Conservation (phyloP, 1,284 basidiomycete species). For the Athelia psychrophila region DNA sequence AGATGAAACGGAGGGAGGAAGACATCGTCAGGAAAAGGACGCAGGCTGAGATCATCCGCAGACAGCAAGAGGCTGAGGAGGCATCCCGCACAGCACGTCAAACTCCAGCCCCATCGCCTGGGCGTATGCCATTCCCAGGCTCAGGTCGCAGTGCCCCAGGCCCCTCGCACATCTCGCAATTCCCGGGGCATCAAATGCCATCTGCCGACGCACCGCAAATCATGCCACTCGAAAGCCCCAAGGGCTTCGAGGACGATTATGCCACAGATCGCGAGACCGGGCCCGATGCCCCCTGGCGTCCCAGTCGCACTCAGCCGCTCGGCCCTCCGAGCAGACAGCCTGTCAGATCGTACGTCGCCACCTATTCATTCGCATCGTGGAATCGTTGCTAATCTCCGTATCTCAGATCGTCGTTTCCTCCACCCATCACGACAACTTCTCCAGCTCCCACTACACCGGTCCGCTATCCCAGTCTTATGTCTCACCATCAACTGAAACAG, state of each 20-base stretch:
- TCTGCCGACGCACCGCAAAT: constrained; percentile 19
- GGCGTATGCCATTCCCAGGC: constrained; percentile 13
- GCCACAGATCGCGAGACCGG: constrained; percentile 25
- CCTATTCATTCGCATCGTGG: background rate
- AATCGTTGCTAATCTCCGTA: background rate
- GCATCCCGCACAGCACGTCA: constrained; percentile 9
- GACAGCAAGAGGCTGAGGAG: constrained; percentile 12
- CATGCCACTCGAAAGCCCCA: constrained; percentile 45
- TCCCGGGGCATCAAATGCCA: constrained; percentile 10
- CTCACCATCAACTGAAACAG: constrained; percentile 51
- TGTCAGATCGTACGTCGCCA: background rate
- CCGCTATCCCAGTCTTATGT: constrained; percentile 53
- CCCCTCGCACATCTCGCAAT: constrained; percentile 18
- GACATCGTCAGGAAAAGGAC: constrained; percentile 27
- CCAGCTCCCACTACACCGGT: constrained; percentile 38
- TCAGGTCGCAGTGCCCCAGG: constrained; percentile 17
- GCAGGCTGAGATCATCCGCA: constrained; percentile 24
- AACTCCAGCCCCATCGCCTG: background rate
- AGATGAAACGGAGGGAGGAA: constrained; percentile 26
- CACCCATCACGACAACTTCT: constrained; percentile 50
- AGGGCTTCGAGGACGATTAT: constrained; percentile 29
- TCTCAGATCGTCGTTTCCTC: constrained; percentile 21
- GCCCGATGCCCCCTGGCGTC: constrained; percentile 6
- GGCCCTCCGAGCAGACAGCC: background rate
- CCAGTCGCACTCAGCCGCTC: background rate